phyloP scores from a whole-genome alignment of 352 stramenopile genomes.

The Elongisporangium senticosum region DNA sequence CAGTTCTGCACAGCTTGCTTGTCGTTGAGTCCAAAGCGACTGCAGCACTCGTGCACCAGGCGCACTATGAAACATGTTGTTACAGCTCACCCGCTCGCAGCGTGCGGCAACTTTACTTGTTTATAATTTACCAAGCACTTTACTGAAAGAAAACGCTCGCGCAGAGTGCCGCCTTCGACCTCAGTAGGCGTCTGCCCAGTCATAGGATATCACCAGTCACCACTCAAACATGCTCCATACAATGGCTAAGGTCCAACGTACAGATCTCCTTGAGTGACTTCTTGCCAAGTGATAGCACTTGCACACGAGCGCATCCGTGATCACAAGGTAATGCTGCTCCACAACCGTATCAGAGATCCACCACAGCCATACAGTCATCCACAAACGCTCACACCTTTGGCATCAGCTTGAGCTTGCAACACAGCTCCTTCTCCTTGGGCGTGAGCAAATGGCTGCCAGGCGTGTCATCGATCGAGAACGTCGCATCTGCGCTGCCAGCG shows the following conservation, averaged over 20 bases:
- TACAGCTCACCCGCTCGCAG: no score
- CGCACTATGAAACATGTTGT: no score
- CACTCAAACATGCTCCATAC: no score
- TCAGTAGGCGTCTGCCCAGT: no score
- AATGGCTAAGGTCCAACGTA: slow-evolving; percentile 16
- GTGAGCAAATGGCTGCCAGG: slow-evolving; percentile 86
- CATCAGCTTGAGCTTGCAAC: slow-evolving; percentile 85
- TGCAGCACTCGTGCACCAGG: no score
- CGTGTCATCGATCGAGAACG: slow-evolving; percentile 75
- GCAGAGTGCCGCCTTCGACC: no score
- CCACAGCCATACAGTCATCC: neutral
- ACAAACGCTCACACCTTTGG: slow-evolving; percentile 55
- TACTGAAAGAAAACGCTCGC: no score
- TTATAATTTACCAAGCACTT: no score
- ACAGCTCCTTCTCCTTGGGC: slow-evolving; percentile 88
- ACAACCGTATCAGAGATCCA: slow-evolving; percentile 1
- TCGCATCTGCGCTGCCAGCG: slow-evolving; percentile 6
- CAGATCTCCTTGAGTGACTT: slow-evolving; percentile 83
- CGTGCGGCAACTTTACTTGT: no score
- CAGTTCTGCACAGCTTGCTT: no score
- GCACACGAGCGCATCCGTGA: slow-evolving; percentile 93
- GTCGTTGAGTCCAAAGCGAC: no score
- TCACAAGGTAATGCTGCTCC: slow-evolving; percentile 89
- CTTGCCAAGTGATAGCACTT: slow-evolving; percentile 74
- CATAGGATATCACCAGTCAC: no score